Percentiles rank a stretch among this genome's conserved stretches.
Evolutionary conservation across 441 rosid genomes (phyloP).

Genomic region (Corymbia calophylla): DNA sequence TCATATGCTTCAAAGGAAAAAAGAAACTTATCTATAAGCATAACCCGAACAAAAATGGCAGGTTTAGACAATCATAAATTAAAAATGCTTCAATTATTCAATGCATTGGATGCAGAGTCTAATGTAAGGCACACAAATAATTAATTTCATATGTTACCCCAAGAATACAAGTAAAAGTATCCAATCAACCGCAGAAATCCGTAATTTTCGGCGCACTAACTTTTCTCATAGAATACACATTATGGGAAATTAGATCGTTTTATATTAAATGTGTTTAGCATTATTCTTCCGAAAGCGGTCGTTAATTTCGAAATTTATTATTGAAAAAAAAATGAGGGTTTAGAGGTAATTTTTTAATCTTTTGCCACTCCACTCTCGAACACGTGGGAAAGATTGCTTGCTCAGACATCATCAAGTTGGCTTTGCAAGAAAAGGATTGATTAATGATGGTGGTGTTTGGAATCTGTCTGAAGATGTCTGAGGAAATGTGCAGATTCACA

Average conservation of each 20-base stretch:
- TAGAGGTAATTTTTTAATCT: not conserved
- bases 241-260: not conserved
- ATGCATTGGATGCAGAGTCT: not conserved
- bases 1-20: not conserved
- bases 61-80: not conserved
- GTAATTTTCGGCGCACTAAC: not conserved
- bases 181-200: not conserved
- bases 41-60: not conserved
- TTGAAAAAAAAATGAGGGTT: not conserved
- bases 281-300: not conserved
- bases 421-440: not conserved
- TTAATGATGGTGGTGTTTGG: not conserved
- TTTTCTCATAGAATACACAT: not conserved
- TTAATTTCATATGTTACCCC: not conserved
- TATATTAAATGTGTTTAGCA: not conserved
- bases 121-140: not conserved
- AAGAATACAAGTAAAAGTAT: not conserved
- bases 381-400: not conserved
- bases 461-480: not conserved
- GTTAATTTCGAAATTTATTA: not conserved
- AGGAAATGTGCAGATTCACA: not conserved
- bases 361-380: not conserved
- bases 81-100: not conserved
- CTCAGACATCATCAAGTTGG: not conserved
- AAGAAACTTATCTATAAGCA: not conserved